Evolutionary conservation across 305 asterid genomes (phyloP), one percentile per base, ranked within the genome.

Genomic region (Rubia balearica): DNA sequence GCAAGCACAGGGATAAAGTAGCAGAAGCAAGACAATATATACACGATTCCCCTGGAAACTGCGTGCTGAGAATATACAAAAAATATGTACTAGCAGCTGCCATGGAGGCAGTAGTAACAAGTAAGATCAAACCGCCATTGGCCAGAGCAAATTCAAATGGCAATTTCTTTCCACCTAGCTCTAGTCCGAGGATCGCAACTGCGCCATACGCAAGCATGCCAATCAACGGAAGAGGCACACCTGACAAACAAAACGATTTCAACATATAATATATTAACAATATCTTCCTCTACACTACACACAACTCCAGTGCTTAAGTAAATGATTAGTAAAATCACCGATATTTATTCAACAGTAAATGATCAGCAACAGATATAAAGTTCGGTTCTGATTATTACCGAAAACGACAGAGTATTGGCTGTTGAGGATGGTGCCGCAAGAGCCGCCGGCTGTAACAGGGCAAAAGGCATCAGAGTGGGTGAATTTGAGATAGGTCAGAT

Each of bases 1-100:
- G 88, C 83, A 90, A 83, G 83, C 86, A 83, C 84, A 90, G 89
- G 67, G 98, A 93, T 69, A 90, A 80, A 21, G 77, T 38, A 45
- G 87, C 96, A 43, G 97, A 93, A 38, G 88, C 77, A 77, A 89
- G 82, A 84, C 98, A 93, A 78, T 93, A 93, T 24, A 86, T 59
- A 78, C 98, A 93, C 27, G 84, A 71, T 78, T 89, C 96, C 69
- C 92, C 97, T 57, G 85, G 53, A 82, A 93, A 93, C 73, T 86
- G 79, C 27, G 95, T 85, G 79, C 76, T 83, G 72, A 93, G 85
- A 68, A 93, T 88, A 85, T 90, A 93, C 82, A 93, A 83, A 78
- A 93, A 93, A 81, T 93, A 90, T 66, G 92, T 84, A 83, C 98
- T 89, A 51, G 98, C 91, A 69, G 83, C 96, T 19, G 95, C 96